Evolutionary conservation across 2,329 filamentous ascomycete genomes (phyloP).

Genomic region (Aspergillus arachidicola): DNA sequence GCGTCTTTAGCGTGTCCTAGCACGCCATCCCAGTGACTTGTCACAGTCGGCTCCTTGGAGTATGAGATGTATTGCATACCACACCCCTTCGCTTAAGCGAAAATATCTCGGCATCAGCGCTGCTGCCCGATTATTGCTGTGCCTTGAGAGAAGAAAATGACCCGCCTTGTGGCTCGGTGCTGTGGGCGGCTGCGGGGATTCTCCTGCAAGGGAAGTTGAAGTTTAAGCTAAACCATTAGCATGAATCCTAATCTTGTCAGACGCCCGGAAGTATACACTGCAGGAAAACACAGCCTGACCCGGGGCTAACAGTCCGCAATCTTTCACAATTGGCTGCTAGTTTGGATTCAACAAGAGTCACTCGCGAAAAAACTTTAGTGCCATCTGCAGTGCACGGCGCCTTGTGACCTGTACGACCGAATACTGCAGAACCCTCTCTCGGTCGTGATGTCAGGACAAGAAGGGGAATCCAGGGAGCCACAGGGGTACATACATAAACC

Average conservation of each 20-base stretch:
- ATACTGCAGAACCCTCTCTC: neutral
- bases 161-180: neutral
- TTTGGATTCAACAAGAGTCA: too few relatives aligned
- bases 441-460: neutral
- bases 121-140: neutral
- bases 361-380: neutral
- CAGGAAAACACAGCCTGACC: neutral
- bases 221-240: neutral
- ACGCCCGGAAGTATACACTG: neutral
- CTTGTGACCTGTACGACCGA: neutral
- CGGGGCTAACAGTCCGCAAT: neutral
- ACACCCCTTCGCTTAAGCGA: neutral
- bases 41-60: neutral
- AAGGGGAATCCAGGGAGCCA: neutral
- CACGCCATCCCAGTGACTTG: slow-evolving; percentile 2
- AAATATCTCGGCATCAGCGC: neutral
- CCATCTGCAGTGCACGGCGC: neutral
- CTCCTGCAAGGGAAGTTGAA: neutral
- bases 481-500: neutral
- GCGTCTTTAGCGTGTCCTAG: neutral
- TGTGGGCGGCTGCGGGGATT: neutral
- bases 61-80: neutral
- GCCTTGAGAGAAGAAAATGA: neutral
- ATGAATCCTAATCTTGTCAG: slow-evolving; percentile 3
- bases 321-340: neutral